phyloP scores from a whole-genome alignment of 1,139 yeast genomes.

The Kodamaea anthophila region DNA sequence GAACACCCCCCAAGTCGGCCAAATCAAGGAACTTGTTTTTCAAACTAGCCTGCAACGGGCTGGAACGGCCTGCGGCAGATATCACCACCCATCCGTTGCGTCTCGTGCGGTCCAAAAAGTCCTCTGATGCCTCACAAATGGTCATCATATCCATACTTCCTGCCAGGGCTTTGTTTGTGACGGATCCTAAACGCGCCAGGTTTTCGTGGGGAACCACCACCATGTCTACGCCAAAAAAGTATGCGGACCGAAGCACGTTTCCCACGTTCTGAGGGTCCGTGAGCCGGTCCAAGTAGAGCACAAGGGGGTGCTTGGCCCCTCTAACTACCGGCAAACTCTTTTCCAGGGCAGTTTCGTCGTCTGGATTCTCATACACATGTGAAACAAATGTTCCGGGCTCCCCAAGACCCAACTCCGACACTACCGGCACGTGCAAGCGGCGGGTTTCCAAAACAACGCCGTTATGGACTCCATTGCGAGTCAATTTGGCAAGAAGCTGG shows the following conservation, averaged over 20 bases:
- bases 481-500: slow-evolving; percentile 53
- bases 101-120: slow-evolving; percentile 52
- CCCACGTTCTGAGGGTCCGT: slow-evolving; percentile 92
- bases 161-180: slow-evolving; percentile 73
- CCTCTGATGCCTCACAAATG: slow-evolving; percentile 53
- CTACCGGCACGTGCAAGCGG: slow-evolving; percentile 43
- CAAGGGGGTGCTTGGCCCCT: slow-evolving; percentile 48
- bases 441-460: slow-evolving; percentile 70
- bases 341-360: slow-evolving; percentile 13
- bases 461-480: slow-evolving; percentile 74
- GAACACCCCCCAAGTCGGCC: slow-evolving; percentile 37
- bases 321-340: slow-evolving; percentile 7
- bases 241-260: slow-evolving; percentile 76
- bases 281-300: slow-evolving; percentile 72
- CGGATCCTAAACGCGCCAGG: slow-evolving; percentile 71
- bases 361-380: slow-evolving; percentile 15
- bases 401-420: slow-evolving; percentile 28
- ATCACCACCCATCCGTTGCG: slow-evolving; percentile 67
- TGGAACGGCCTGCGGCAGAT: slow-evolving; percentile 46
- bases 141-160: slow-evolving; percentile 82
- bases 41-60: slow-evolving; percentile 19
- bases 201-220: slow-evolving; percentile 64
- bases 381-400: slow-evolving; percentile 26
- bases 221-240: slow-evolving; percentile 80
- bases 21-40: slow-evolving; percentile 32